Percentiles rank a stretch among this genome's conserved stretches.
These are phyloP conservation scores for Hordeum marinum DNA, from an alignment of 176 grass and related monocot genomes.

Conservation along the genomic window DNA sequence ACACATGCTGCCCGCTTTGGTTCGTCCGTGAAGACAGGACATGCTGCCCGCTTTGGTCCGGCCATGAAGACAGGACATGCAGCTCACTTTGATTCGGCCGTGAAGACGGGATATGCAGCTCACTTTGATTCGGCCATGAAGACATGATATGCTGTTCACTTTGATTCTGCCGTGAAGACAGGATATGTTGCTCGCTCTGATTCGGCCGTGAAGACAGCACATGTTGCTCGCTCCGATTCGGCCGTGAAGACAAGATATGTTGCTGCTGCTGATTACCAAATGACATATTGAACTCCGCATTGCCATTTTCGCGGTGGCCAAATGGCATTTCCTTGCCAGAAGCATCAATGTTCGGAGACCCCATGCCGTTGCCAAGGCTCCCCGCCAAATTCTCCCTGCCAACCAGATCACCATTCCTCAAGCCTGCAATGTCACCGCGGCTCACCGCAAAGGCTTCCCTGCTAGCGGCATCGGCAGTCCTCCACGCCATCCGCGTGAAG, in stretches of 20 bases:
- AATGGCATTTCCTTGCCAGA: neutral
- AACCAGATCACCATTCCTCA: neutral
- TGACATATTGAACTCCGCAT: constrained; percentile 31
- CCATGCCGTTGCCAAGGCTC: neutral
- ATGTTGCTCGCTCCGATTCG: neutral
- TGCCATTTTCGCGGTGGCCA: constrained; percentile 22
- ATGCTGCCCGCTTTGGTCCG: neutral
- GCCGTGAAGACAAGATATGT: no score
- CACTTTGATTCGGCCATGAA: no score
- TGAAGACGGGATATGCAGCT: neutral
- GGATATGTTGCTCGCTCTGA: no score
- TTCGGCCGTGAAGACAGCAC: neutral
- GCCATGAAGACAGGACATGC: neutral
- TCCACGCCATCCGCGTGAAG: constrained; percentile 55
- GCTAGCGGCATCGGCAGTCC: constrained; percentile 21
- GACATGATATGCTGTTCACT: no score
- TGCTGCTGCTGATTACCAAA: constrained; percentile 31
- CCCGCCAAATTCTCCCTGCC: constrained; percentile 3
- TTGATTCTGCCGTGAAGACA: no score
- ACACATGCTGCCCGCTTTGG: neutral
- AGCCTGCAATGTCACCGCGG: neutral
- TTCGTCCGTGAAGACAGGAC: neutral
- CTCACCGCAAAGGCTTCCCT: neutral
- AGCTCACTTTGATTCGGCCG: neutral
- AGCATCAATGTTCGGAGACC: neutral